Evolutionary conservation across 345 rosid species (phyloP), one percentile per base, ranked within the genome.

Genomic region (Salix brachista): DNA sequence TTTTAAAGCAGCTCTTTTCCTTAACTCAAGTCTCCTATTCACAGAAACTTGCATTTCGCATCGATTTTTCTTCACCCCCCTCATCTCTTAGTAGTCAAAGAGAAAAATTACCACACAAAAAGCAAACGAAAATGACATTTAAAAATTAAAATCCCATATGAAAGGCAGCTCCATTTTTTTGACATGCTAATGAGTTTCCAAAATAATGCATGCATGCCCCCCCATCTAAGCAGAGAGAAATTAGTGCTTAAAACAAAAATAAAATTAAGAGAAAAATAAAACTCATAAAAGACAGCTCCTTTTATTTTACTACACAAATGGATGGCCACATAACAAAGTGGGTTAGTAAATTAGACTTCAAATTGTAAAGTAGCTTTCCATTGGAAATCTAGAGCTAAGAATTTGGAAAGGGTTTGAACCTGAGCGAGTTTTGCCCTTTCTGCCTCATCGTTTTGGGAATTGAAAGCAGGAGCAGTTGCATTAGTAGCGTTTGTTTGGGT

Each of bases 381-480:
- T 19, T 19, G 13, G 25, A 58, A 58, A n/a, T n/a, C 12, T 58
- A 34, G 54, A 65, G 62, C 13, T 26, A 54, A 61, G 8, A 75
- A 48, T 65, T 17, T 77, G 17, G 61, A 67, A 69, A 60, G 32
- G 8, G 37, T 5, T n/a, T 8, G 71, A 46, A 90, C 97, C 97
- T 89, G 94, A 66, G 94, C 94, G 74, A 92, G 93, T 26, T 88
- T 90, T 50, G 91, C 91, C 70, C 73, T 90, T 41, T 90, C 97
- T 10, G 82, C 60, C 23, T 92, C 97, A 75, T 80, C 85, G 62
- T 71, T 80, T 61, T 74, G 67, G 30, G 91, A 76, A 52, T 83
- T 71, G 61, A 80, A 88, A 80, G 83, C 4, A 32, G 91, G 71
- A 37, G 93, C 77, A 21, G 79, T 71, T 3, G 87, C 79, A 77